Percentiles rank a stretch among this genome's conserved stretches.
Conservation (phyloP, 768 basidiomycete genomes). For the Tephrocybe sp. region DNA sequence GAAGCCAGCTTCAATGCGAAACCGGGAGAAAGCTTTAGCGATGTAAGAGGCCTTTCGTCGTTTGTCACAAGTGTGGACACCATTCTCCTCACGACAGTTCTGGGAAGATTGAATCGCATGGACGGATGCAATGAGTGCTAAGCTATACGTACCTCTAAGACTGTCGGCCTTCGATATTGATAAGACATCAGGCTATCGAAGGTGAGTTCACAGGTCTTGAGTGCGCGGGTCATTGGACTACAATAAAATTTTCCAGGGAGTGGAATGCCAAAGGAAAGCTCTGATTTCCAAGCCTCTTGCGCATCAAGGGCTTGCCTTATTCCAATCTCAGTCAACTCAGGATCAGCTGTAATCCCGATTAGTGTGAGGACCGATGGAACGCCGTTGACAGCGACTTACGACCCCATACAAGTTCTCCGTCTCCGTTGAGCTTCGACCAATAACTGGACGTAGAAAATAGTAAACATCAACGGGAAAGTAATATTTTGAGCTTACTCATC, state of each 20-base stretch:
- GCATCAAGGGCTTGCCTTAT: conserved; percentile 52
- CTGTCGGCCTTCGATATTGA: conserved; percentile 24
- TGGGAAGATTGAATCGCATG: conserved; percentile 22
- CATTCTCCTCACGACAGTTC: conserved; percentile 69
- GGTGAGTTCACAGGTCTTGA: conserved; percentile 54
- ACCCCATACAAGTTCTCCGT: conserved; percentile 72
- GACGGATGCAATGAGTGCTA: not conserved
- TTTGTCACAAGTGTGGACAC: conserved; percentile 73
- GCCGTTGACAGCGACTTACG: conserved; percentile 43
- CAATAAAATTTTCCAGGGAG: conserved; percentile 57
- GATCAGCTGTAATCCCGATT: conserved; percentile 51
- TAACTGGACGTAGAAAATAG: conserved; percentile 34
- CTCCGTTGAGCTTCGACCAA: conserved; percentile 64
- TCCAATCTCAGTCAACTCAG: conserved; percentile 60
- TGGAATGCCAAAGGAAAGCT: conserved; percentile 43
- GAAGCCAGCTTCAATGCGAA: conserved; percentile 57
- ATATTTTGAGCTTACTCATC: conserved; percentile 43
- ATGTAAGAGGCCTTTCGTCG: conserved; percentile 55
- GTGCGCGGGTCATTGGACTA: conserved; percentile 65
- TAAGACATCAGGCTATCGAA: conserved; percentile 40
- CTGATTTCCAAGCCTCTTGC: conserved; percentile 46
- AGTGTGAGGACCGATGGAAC: not conserved
- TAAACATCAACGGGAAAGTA: no score
- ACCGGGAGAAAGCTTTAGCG: conserved; percentile 45
- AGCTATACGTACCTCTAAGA: conserved; percentile 53